Base-by-base conservation (phyloP, 257 asterid species). In the Solanum dulcamara region DNA sequence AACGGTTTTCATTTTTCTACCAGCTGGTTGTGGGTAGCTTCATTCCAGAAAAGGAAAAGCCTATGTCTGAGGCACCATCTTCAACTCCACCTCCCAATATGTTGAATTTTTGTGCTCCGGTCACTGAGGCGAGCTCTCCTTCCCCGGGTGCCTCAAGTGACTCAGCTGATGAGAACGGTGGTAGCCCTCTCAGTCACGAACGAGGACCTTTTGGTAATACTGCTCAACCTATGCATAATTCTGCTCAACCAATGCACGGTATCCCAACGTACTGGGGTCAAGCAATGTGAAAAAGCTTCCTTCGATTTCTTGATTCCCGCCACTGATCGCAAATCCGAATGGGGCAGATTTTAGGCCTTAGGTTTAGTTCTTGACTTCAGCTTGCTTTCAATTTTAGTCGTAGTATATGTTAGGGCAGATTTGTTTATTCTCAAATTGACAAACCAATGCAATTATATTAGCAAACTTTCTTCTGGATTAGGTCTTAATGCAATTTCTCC, bases 1-100 rank as follows among this genome's bases (percentile, higher is more conserved):
- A 2, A 35, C 2, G 5, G 13, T 20, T 84, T 67, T 81, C 59
- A 40, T 24, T 62, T 80, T 60, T 60, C 74, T 32, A 44, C 81
- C 94, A 96, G 97, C 93, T 96, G 71, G 87, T 96, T 12, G 95
- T 94, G 5, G 96, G 97, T 40, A 96, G 97, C 91, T 96, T 94
- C 90, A 90, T 93, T 81, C 93, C 94, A 3, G 94, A 93, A 13
- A 94, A 92, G 15, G 93, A 93, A 82, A 92, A 89, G 74, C 77
- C 92, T 5, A 94, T 92, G 67, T 37, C 85, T 14, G 88, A 74
- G 20, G 26, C 87, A 11, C 55, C 94, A n/a, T 81, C 93, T 1
- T 66, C 46, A 50, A 18, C 28, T 22, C 88, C 91, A 57, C 80
- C 92, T 74, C 68, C 97, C 9, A 86, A 89, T 80, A 88, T 90